Evolutionary conservation across 768 basidiomycete genomes (phyloP).

Genomic region (Boletus barrowsii): DNA sequence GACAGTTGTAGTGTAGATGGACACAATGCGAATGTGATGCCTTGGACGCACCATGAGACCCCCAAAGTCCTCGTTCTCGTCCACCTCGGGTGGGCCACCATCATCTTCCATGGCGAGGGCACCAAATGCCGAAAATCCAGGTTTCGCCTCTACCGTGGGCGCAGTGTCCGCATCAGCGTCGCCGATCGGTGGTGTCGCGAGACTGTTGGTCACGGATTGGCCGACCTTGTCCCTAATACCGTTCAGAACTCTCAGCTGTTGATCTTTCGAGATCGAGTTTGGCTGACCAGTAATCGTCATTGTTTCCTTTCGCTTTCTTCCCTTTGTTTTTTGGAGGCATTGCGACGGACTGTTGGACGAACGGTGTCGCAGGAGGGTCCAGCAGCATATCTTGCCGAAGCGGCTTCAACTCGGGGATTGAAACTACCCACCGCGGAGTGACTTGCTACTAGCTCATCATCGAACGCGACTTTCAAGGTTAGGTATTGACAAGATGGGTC

Average conservation of each 20-base stretch:
- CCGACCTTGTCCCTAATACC: conserved; percentile 60
- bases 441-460: neutral
- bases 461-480: neutral
- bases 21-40: neutral
- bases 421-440: conserved; percentile 11
- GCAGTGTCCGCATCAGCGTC: conserved; percentile 44
- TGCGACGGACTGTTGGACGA: neutral
- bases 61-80: conserved; percentile 66
- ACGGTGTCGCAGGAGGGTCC: neutral
- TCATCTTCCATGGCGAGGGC: conserved; percentile 42
- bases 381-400: conserved; percentile 16
- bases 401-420: conserved; percentile 8
- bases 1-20: neutral
- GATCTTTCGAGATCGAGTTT: conserved; percentile 15
- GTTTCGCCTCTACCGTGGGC: conserved; percentile 27
- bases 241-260: conserved; percentile 9
- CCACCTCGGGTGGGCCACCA: conserved; percentile 40
- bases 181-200: conserved; percentile 25
- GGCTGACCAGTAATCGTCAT: conserved; percentile 75
- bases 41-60: conserved; percentile 65
- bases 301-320: conserved; percentile 81
- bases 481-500: conserved; percentile 58
- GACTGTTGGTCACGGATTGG: conserved; percentile 48
- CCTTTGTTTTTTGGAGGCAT: conserved; percentile 70
- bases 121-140: conserved; percentile 52